Evolutionary conservation across 202 grass and related monocot genomes (phyloP), one percentile per base, ranked within the genome.

Genomic region (Musa balbisiana): DNA sequence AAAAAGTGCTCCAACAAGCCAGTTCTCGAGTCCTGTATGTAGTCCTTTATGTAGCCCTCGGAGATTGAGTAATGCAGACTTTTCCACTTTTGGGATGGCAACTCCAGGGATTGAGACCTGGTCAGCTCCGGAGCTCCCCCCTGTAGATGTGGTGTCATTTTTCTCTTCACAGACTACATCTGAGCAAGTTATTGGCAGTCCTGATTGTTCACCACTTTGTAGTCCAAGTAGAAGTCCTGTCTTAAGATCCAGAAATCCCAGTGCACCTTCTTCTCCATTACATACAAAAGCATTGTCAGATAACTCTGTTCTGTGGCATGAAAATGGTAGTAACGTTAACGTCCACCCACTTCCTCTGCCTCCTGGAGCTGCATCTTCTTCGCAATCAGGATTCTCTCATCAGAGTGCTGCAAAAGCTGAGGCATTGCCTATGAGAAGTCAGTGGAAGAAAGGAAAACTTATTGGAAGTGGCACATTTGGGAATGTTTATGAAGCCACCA

Each of bases 391-490:
- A 58, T 84, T 86, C 73, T 74, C 26, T 77, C 79, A 80, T 79
- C 90, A 92, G 70, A 49, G 73, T 82, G 66, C 62, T 63, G 53
- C 79, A 70, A 89, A 85, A 84, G 24, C 70, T 73, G 85, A 82
- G 85, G 80, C 80, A 78, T 69, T 80, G 43, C 82, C 83, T 68
- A 80, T 92, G 79, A 73, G 86, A 81, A 87, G 83, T 83, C 84
- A 93, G 27, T 97, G 93, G 93, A 86, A 89, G 70, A 97, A 97
- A 73, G 93, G 90, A 76, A 84, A 63, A 76, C 88, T 93, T 71
- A 92, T 97, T 54, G 93, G 93, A 26, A 93, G 90, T 63, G 93
- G 93, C 71, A 97, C 93, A 79, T 97, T 93, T 87, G 93, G 93
- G 19, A 93, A 86, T 86, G 93, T 97, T 52, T 97, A 89, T 78